Base-by-base conservation (phyloP, 31 red algal species). In the Odonthalia washingtoniensis region DNA sequence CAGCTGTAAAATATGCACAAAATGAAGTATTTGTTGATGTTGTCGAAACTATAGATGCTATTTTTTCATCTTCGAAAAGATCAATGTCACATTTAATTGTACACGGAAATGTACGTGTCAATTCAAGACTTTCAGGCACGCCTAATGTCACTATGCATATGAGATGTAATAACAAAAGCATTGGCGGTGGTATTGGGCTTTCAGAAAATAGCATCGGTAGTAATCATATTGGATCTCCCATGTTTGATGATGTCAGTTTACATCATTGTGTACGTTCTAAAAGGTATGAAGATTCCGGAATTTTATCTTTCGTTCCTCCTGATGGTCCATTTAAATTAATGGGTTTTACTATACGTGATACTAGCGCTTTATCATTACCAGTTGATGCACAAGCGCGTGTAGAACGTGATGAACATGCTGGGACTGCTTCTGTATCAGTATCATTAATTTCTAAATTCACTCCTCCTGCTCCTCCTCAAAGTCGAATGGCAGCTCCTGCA, bases 11-110 rank as follows among this genome's bases (percentile, higher is more conserved):
- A 46, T 94, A 99, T 91, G 74, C 93, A 0, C 92, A 95, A 53
- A 94, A 99, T 63, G 98, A 97, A 68, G 91, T 99, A 40, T 97
- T 97, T 79, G 86, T 99, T 28, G 98, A 99, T 77, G 80, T 99
- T 34, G 72, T 95, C 30, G 98, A 99, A 73, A 86, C 76, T 2
- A 53, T 99, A 38, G 89, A 95, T 60, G 93, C 92, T 28, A 88
- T 81, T 38, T 89, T 87, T 74, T 82, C 80, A 26, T 67, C 85
- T 3, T 37, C 80, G 0, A 60, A 66, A 61, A 44, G 76, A 30
- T 40, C 66, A 65, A 78, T 90, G 21, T 72, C 94, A 1, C 89
- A 95, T 37, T 41, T 87, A 12, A 35, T 87, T 9, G 84, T 99
- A 24, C 41, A 60, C 14, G 95, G 94, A 60, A 68, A 57, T 30